Evolutionary conservation across 1,284 basidiomycete species (phyloP).

Genomic region (Ustilago nuda): DNA sequence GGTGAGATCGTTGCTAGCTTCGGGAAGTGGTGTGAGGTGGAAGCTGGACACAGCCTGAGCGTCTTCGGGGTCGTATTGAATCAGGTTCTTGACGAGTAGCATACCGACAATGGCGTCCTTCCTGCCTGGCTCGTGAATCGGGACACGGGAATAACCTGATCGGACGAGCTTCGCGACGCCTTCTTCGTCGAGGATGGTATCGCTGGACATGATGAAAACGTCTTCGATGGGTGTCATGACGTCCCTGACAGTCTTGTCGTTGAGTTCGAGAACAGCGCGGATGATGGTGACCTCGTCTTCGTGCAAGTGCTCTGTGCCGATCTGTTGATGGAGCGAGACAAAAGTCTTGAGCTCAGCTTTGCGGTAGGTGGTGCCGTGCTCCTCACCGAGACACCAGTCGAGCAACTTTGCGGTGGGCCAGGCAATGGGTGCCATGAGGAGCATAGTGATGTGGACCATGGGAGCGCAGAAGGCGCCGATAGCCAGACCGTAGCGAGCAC

Average conservation of each 20-base stretch:
- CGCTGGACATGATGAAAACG: slow-evolving; percentile 80
- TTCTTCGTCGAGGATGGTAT: slow-evolving; percentile 83
- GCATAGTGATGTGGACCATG: slow-evolving; percentile 72
- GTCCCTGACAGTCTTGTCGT: slow-evolving; percentile 77
- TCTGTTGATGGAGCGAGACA: slow-evolving; percentile 81
- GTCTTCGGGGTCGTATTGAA: slow-evolving; percentile 88
- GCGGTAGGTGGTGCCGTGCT: slow-evolving; percentile 70
- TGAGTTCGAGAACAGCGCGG: slow-evolving; percentile 68
- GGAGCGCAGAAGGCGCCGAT: slow-evolving; percentile 91
- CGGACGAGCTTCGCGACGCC: slow-evolving; percentile 76
- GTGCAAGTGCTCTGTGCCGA: slow-evolving; percentile 81
- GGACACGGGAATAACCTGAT: slow-evolving; percentile 90
- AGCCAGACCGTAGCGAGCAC: slow-evolving; percentile 89
- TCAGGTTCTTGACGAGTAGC: slow-evolving; percentile 80
- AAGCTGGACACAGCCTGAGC: slow-evolving; percentile 77
- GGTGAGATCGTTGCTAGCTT: slow-evolving; percentile 85
- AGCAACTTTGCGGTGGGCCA: slow-evolving; percentile 70
- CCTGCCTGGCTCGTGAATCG: slow-evolving; percentile 83
- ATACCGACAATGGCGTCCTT: slow-evolving; percentile 85
- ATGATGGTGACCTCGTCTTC: slow-evolving; percentile 81
- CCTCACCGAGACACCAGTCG: slow-evolving; percentile 72
- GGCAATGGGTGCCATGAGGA: slow-evolving; percentile 71
- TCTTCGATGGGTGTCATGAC: slow-evolving; percentile 77
- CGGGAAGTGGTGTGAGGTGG: slow-evolving; percentile 79
- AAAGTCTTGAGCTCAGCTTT: slow-evolving; percentile 83